Percentiles rank a stretch among this genome's conserved stretches.
phyloP scores from a whole-genome alignment of 176 grass and related monocot genomes.

The Olyra latifolia region DNA sequence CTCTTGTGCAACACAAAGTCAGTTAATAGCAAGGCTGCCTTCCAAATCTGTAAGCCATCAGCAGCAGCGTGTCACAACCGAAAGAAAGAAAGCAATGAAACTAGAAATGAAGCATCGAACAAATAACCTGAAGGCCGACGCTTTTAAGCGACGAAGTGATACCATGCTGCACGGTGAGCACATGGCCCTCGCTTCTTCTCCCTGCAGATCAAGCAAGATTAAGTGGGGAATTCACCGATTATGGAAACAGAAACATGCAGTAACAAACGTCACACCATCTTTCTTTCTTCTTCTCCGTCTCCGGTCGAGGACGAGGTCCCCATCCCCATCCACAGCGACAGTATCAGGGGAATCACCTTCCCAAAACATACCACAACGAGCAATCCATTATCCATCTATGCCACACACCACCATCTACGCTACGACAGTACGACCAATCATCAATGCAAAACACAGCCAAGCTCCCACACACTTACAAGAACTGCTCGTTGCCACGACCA shows the following conservation, averaged over 20 bases:
- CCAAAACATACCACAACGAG: background rate
- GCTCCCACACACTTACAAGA: slow-evolving; percentile 9
- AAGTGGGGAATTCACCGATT: background rate
- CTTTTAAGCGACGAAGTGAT: slow-evolving; percentile 67
- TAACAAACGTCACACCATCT: background rate
- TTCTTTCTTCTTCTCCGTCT: slow-evolving; percentile 42
- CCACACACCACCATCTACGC: background rate
- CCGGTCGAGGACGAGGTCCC: slow-evolving; percentile 68
- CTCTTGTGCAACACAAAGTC: slow-evolving; percentile 76
- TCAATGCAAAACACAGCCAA: background rate
- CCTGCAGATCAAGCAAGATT: slow-evolving; percentile 36
- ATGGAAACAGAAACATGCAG: background rate
- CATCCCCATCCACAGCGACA: slow-evolving; percentile 67
- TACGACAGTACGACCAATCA: background rate
- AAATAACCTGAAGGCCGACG: slow-evolving; percentile 74
- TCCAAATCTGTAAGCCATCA: slow-evolving; percentile 66
- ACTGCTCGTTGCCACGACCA: background rate
- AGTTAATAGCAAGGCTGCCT: slow-evolving; percentile 57
- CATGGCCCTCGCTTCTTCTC: slow-evolving; percentile 37
- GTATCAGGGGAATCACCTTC: slow-evolving; percentile 12
- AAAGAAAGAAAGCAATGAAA: background rate
- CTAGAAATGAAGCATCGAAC: background rate
- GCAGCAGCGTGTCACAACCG: background rate
- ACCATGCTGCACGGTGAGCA: slow-evolving; percentile 62
- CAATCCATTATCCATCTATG: background rate